phyloP scores from a whole-genome alignment of 768 basidiomycete genomes.

The Phylloporus sp. region DNA sequence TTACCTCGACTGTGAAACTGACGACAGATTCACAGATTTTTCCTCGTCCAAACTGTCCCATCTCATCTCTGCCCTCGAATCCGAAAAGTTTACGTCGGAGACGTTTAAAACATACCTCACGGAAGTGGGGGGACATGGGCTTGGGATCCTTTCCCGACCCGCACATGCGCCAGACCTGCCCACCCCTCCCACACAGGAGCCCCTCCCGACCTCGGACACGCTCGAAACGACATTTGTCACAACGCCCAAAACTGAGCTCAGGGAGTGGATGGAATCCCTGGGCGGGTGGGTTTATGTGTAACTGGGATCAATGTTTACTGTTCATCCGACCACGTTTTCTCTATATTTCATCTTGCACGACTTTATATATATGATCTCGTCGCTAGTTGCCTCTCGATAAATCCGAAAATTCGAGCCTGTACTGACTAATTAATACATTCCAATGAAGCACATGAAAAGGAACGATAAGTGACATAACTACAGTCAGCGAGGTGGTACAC shows the following conservation, averaged over 20 bases:
- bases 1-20: neutral
- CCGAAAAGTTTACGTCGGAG: constrained; percentile 30
- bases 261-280: constrained; percentile 32
- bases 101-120: constrained; percentile 63
- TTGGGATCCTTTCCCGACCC: constrained; percentile 75
- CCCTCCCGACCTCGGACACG: constrained; percentile 3
- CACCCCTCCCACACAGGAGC: constrained; percentile 24
- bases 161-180: constrained; percentile 11
- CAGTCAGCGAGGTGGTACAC: neutral
- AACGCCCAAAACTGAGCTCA: constrained; percentile 27
- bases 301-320: neutral
- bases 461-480: constrained; percentile 2
- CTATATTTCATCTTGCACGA: neutral
- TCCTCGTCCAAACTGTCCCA: constrained; percentile 49
- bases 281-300: constrained; percentile 41
- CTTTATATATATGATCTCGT: constrained; percentile 9
- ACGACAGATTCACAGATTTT: constrained; percentile 51
- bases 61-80: constrained; percentile 53
- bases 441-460: neutral
- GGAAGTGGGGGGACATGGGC: constrained; percentile 87
- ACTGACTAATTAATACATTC: constrained; percentile 11
- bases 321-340: constrained; percentile 1
- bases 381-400: neutral
- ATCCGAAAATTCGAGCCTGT: neutral
- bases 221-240: constrained; percentile 24